phyloP scores from a whole-genome alignment of 1,284 basidiomycete genomes.

The Cutaneotrichosporon dermatis region DNA sequence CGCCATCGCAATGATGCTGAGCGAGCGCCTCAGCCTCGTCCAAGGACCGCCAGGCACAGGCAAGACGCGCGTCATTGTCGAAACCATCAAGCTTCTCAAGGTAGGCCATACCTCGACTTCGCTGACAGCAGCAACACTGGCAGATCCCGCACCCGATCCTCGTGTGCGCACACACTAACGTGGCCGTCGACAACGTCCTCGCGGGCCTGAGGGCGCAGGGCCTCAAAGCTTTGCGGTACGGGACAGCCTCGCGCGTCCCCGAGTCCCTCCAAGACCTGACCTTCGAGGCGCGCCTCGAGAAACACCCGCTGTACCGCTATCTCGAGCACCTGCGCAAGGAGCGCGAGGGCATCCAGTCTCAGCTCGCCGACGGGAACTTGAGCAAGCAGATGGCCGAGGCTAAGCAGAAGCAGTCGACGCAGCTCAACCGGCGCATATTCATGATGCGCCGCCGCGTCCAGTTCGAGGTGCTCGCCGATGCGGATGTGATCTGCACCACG shows the following conservation, averaged over 20 bases:
- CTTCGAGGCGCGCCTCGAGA: constrained; percentile 62
- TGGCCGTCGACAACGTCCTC: constrained; percentile 88
- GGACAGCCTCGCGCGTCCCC: constrained; percentile 61
- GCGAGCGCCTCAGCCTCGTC: constrained; percentile 69
- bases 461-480: constrained; percentile 57
- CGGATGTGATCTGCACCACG: constrained; percentile 80
- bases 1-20: constrained; percentile 83
- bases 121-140: constrained; percentile 56
- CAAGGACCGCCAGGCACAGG: constrained; percentile 96
- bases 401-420: constrained; percentile 53
- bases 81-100: constrained; percentile 76
- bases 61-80: constrained; percentile 87
- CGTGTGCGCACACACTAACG: constrained; percentile 88
- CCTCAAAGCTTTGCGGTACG: constrained; percentile 71
- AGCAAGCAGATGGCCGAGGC: constrained; percentile 20
- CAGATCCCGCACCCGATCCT: constrained; percentile 76
- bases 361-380: constrained; percentile 45
- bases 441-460: constrained; percentile 27
- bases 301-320: constrained; percentile 58
- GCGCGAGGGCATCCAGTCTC: constrained; percentile 55
- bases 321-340: constrained; percentile 54
- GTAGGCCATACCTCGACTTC: too few species aligned
- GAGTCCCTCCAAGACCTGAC: constrained; percentile 59
- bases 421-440: constrained; percentile 27
- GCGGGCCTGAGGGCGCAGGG: constrained; percentile 59